These are phyloP conservation scores for Skeletonema grethae DNA, from an alignment of 108 stramenopile genomes.

Conservation along the genomic window DNA sequence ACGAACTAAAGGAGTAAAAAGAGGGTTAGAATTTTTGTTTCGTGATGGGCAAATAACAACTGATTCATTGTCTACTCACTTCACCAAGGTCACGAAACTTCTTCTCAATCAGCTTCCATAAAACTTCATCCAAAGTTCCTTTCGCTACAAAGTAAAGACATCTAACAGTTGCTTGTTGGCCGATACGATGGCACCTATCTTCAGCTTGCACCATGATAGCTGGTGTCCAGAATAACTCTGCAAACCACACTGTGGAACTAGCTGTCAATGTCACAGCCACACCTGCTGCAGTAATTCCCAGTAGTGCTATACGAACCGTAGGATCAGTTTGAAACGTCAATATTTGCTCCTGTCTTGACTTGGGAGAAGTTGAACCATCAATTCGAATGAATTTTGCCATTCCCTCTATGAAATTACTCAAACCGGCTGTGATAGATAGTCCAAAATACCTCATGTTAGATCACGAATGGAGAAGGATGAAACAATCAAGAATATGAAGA, in stretches of 20 bases:
- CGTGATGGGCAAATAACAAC: not conserved
- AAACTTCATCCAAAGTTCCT: constrained; percentile 86
- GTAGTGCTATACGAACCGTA: constrained; percentile 77
- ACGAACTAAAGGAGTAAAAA: constrained; percentile 59
- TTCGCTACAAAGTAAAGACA: constrained; percentile 89
- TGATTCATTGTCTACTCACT: not conserved
- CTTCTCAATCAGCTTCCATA: constrained; percentile 88
- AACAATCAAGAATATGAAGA: not conserved
- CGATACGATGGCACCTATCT: constrained; percentile 95
- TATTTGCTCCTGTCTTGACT: constrained; percentile 91
- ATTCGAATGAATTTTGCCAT: constrained; percentile 83
- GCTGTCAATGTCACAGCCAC: constrained; percentile 98
- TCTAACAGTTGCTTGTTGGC: constrained; percentile 86
- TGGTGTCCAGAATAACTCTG: constrained; percentile 97
- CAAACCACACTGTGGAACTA: constrained; percentile 95
- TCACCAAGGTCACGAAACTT: constrained; percentile 83
- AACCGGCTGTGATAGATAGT: constrained; percentile 19
- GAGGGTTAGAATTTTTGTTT: not conserved
- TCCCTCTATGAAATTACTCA: constrained; percentile 47
- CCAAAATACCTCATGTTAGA: not conserved
- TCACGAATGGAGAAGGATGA: not conserved
- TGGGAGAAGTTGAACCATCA: constrained; percentile 89
- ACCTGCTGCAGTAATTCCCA: constrained; percentile 97
- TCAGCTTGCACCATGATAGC: constrained; percentile 98
- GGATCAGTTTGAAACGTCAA: constrained; percentile 90